Evolutionary conservation across 768 basidiomycete genomes (phyloP).

Genomic region (Cystobasidium tubakii): DNA sequence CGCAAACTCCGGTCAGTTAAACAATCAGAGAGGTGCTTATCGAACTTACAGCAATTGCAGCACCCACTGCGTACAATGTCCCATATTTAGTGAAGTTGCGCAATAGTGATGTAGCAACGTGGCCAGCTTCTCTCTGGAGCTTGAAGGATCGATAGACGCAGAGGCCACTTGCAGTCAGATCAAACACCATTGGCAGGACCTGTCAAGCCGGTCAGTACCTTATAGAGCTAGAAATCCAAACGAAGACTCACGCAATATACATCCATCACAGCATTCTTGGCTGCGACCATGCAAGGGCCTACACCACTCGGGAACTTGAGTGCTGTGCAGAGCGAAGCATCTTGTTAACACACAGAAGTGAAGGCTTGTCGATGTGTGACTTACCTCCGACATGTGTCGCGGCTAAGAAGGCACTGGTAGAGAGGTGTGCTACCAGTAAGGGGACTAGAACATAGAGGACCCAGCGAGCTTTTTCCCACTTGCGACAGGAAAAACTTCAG

Average conservation of each 20-base stretch:
- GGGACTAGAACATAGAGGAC: conserved; percentile 4
- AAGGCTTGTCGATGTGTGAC: background rate
- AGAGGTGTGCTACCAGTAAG: background rate
- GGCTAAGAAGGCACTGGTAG: background rate
- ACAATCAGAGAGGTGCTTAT: no score
- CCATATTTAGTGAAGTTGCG: conserved; percentile 1
- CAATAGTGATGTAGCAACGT: background rate
- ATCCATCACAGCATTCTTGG: conserved; percentile 7
- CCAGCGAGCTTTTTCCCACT: conserved; percentile 16
- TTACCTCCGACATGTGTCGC: background rate
- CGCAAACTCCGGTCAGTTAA: background rate
- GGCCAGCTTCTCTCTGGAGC: background rate
- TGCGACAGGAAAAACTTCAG: background rate
- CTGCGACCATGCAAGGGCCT: conserved; percentile 10
- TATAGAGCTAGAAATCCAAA: background rate
- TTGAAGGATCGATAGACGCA: conserved; percentile 3
- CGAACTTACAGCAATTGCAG: background rate
- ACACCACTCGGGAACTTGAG: background rate
- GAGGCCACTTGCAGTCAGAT: conserved; percentile 10
- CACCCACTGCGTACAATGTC: conserved; percentile 5
- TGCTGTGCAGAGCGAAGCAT: background rate
- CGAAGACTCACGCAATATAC: conserved; percentile 11
- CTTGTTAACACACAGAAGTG: background rate
- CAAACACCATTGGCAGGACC: conserved; percentile 16
- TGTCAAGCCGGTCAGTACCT: background rate